A percentile compares a stretch with the other conserved stretches of the same genome.
Conservation (phyloP, 768 basidiomycete species). For the Butyriboletus loyo region DNA sequence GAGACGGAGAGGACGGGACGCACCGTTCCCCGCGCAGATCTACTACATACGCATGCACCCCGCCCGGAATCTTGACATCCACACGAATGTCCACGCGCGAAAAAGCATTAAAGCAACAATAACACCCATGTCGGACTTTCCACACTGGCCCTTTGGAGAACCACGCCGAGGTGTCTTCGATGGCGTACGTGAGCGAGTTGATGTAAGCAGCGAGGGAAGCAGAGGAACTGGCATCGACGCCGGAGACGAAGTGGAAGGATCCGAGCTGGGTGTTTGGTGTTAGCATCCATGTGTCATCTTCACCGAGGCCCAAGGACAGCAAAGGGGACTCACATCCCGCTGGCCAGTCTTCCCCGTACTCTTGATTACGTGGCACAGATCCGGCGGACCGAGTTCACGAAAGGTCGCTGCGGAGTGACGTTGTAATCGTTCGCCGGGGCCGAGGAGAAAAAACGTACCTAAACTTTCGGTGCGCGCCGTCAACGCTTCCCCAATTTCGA, state of each 20-base stretch:
- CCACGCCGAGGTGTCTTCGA: slow-evolving; percentile 91
- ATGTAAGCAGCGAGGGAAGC: slow-evolving; percentile 97
- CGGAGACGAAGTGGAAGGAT: slow-evolving; percentile 96
- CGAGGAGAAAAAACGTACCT: slow-evolving; percentile 49
- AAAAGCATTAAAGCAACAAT: slow-evolving; percentile 98
- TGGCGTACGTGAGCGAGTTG: slow-evolving; percentile 94
- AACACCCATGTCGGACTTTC: slow-evolving; percentile 92
- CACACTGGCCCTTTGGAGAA: slow-evolving; percentile 80
- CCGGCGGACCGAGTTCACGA: slow-evolving; percentile 95
- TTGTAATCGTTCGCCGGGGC: not conserved
- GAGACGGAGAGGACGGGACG: slow-evolving; percentile 24
- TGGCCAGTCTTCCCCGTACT: slow-evolving; percentile 78
- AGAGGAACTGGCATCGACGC: slow-evolving; percentile 98
- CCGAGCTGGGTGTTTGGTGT: slow-evolving; percentile 55
- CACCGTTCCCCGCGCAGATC: slow-evolving; percentile 94
- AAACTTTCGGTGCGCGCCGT: slow-evolving; percentile 89
- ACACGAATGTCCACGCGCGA: slow-evolving; percentile 95
- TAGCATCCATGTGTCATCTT: not conserved
- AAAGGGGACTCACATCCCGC: slow-evolving; percentile 67
- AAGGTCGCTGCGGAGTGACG: slow-evolving; percentile 68
- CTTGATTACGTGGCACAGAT: slow-evolving; percentile 94
- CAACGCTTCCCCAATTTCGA: slow-evolving; percentile 87
- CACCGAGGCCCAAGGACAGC: not conserved
- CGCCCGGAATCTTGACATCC: slow-evolving; percentile 98
- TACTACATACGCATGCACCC: slow-evolving; percentile 90